Percentiles rank a stretch among this genome's conserved stretches.
Evolutionary conservation across 2,329 filamentous ascomycete species (phyloP).

Genomic region (Cordyceps militaris): DNA sequence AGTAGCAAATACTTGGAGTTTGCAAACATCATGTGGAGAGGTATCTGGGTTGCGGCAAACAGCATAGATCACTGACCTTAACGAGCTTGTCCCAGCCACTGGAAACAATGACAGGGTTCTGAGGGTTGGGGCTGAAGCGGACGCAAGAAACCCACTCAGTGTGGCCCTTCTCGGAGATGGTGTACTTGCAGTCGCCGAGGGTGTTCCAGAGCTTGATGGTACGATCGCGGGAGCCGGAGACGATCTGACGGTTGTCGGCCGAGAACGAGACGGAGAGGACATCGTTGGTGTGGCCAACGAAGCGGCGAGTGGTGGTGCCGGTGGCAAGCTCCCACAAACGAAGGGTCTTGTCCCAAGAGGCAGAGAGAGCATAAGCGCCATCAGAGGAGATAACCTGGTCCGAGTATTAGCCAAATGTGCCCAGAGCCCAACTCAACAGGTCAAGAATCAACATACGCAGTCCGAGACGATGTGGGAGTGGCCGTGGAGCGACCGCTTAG

Average conservation of each 20-base stretch:
- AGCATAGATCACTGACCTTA: conserved; percentile 66
- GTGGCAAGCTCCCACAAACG: conserved; percentile 98
- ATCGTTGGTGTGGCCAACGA: conserved; percentile 99
- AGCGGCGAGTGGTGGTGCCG: conserved; percentile 93
- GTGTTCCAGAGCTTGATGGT: conserved; percentile 99
- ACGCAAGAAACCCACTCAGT: conserved; percentile 99
- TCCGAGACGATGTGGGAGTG: conserved; percentile 99
- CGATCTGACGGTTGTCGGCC: conserved; percentile 99
- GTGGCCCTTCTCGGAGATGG: conserved; percentile 99
- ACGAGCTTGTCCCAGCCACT: conserved; percentile 99
- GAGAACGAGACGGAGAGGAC: conserved; percentile 99
- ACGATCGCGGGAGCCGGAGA: conserved; percentile 95
- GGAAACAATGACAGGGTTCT: conserved; percentile 99
- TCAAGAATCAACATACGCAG: conserved; percentile 67
- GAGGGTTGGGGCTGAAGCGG: conserved; percentile 98
- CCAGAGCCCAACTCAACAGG: background rate
- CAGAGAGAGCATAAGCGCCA: conserved; percentile 96
- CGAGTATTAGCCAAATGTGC: conserved; percentile 20
- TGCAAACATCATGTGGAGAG: conserved; percentile 85
- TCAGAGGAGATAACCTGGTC: conserved; percentile 94
- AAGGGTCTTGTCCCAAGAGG: conserved; percentile 99
- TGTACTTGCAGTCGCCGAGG: conserved; percentile 99
- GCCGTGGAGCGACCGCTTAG: conserved; percentile 96
- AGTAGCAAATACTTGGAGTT: conserved; percentile 99
- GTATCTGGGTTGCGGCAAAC: background rate